phyloP scores from a whole-genome alignment of 73 alveolate species.

The Effrenium voratum region DNA sequence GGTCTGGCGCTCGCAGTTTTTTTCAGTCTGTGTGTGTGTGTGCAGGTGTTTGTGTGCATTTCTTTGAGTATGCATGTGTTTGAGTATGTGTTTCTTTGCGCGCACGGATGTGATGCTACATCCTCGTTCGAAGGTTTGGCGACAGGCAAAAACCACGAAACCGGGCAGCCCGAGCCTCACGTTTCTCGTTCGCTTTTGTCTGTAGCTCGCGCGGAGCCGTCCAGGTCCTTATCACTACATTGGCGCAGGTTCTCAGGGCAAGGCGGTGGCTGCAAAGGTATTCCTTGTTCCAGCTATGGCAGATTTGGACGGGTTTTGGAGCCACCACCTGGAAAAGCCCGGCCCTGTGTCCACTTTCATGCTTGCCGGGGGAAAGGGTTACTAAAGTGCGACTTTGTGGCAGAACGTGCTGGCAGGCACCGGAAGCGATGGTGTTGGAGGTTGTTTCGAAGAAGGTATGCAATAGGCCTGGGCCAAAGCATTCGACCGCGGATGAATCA shows the following conservation, averaged over 20 bases:
- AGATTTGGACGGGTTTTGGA: neutral
- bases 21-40: too few relatives aligned
- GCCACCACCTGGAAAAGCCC: neutral
- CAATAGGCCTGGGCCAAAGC: conserved; percentile 25
- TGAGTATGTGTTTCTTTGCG: too few relatives aligned
- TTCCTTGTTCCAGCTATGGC: neutral
- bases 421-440: conserved; percentile 76
- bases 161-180: conserved; percentile 33
- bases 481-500: neutral
- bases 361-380: neutral
- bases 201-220: neutral
- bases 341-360: neutral
- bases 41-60: too few relatives aligned
- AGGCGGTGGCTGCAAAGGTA: neutral
- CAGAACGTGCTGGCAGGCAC: neutral
- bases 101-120: too few relatives aligned
- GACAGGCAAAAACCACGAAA: conserved; percentile 76
- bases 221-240: conserved; percentile 78
- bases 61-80: too few relatives aligned
- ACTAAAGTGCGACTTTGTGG: neutral
- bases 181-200: neutral
- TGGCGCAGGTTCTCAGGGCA: conserved; percentile 58
- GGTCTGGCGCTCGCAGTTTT: neutral
- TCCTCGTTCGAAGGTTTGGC: conserved; percentile 34
- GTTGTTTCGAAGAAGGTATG: conserved; percentile 56